Base-by-base conservation (phyloP, 1,284 basidiomycete species). In the Calocybe gambosa region DNA sequence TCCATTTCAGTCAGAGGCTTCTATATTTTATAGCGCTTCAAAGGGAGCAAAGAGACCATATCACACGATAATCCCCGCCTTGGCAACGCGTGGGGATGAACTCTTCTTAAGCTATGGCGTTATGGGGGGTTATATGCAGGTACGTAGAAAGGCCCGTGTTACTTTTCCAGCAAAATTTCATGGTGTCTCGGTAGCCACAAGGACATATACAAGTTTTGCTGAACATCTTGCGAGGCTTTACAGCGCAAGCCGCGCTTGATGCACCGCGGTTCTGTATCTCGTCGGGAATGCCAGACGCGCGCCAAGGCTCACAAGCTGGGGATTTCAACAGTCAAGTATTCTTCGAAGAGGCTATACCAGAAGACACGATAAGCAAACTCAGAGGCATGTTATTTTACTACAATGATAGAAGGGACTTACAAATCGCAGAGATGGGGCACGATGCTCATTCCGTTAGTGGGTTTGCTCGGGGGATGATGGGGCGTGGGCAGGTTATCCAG, bases 201-300 rank as follows among this genome's bases (percentile, higher is more conserved):
- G 92, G 93, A 0, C 93, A 96, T 55, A 76, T 96, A 0, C 94
- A 97, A 67, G 91, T 97, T 6, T 73, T 98, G n/a, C 67, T 97
- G 39, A 95, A 93, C 62, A 78, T 94, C 47, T 75, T 97, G 12
- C 80, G 92, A 42, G 93, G 93, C 0, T 88, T 84, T 62, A 85
- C 81, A 2, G 78, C 82, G 0, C 93, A 96, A 66, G 78, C 87
- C 5, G 83, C 91, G 5, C 75, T 96, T 33, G 95, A 97, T 66
- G 88, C 93, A 0, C 93, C 93, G 2, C 80, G 93, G n/a, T 95
- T 97, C 71, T 96, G 93, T 63, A 94, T 97, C 50, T 90, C 90
- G 16, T 78, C 90, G 2, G 89, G 88, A 16, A 77, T 77, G 55
- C 86, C 89, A 0, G 84, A 88, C 50, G 68, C 78, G 46, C 69